Evolutionary conservation across 2,329 filamentous ascomycete species (phyloP), one percentile per base, ranked within the genome.

Genomic region (Ophiostoma sp.): DNA sequence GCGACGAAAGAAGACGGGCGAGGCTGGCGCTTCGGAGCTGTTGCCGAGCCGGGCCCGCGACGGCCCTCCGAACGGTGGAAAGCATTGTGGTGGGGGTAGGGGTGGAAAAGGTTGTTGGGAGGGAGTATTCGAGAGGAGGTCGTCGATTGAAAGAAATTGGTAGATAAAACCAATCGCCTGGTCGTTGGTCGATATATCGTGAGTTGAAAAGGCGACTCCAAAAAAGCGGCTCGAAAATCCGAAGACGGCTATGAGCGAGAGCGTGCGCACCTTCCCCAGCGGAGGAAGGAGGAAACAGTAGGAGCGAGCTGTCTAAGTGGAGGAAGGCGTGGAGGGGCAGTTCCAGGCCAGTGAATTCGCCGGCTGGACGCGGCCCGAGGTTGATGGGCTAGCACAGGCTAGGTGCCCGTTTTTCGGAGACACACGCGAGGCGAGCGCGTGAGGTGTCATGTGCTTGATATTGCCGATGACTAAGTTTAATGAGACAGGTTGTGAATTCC

Each of bases 1-100:
- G 88, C 48, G 95, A 96, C 69, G 95, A 98, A 74, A 97, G 87
- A 75, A 97, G 85, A 78, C 92, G 89, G 78, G 87, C 86, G 76
- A 92, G 83, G 75, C 88, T 86, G 73, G 89, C 89, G 81, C 84
- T 80, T n/a, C 52, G 57, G 48, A 72, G 15, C 42, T 36, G 72
- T 15, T 57, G 72, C 69, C 72, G 71, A 5, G 75, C 68, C 33
- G 64, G 36, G 39, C 66, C 66, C 1, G 55, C 48, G 17, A 74
- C 72, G 28, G 74, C 59, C 70, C 76, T 72, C 25, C 73, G 76
- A 31, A 76, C 48, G 15, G 76, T 76, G 15, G 75, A 76, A 68
- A 76, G 64, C 76, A 76, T 76, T 45, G 42, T 71, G 48, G 45
- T 5, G 25, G 39, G 25, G 39, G n/a, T 6, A 25, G 11, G 17